Conservation (phyloP, 1,284 basidiomycete genomes). For the Rhodotorula sp. region DNA sequence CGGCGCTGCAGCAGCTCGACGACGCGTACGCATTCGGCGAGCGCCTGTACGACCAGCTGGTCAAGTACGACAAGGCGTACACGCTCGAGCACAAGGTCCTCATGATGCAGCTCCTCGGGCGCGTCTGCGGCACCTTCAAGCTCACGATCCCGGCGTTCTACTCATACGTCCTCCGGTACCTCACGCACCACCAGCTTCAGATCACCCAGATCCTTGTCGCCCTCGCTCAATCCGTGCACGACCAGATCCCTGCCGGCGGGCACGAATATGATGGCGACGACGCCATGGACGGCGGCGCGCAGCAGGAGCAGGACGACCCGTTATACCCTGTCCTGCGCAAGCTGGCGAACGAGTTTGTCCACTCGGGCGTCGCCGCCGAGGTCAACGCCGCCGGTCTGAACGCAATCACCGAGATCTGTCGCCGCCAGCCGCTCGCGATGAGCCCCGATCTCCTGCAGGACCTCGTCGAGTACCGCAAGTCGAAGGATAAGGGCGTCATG, state of each 20-base stretch:
- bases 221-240: constrained; percentile 93
- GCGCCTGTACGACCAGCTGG: constrained; percentile 85
- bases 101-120: constrained; percentile 94
- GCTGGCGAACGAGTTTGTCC: constrained; percentile 92
- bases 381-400: constrained; percentile 96
- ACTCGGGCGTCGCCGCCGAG: constrained; percentile 90
- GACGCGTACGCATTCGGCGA: constrained; percentile 97
- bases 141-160: constrained; percentile 95
- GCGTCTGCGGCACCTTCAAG: constrained; percentile 91
- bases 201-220: constrained; percentile 93
- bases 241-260: constrained; percentile 76
- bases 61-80: constrained; percentile 85
- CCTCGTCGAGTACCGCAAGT: constrained; percentile 91
- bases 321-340: constrained; percentile 88
- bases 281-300: neutral
- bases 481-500: constrained; percentile 89
- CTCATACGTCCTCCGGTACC: constrained; percentile 89
- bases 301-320: constrained; percentile 59
- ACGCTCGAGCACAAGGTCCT: constrained; percentile 96
- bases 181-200: constrained; percentile 88
- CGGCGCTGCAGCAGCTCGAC: constrained; percentile 88
- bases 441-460: constrained; percentile 90
- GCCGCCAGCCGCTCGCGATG: constrained; percentile 95
- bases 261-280: constrained; percentile 1
- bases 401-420: constrained; percentile 87